Conservation (phyloP, 805 yeast species). For the Clavispora fructus region DNA sequence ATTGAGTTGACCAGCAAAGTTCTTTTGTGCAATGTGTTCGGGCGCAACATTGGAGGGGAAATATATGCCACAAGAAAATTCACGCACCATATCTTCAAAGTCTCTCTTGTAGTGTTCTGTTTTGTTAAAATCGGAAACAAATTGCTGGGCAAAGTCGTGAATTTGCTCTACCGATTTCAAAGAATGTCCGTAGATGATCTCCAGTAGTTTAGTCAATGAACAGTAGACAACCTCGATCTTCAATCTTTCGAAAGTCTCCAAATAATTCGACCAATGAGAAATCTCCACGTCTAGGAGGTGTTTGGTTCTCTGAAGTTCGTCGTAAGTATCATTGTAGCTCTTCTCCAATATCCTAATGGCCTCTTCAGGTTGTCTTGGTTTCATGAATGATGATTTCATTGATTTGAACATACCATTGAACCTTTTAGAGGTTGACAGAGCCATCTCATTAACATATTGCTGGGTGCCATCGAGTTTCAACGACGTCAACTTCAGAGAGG, state of each 20-base stretch:
- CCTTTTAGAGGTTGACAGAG: slow-evolving; percentile 22
- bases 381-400: slow-evolving; percentile 26
- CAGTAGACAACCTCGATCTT: slow-evolving; percentile 31
- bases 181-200: slow-evolving; percentile 24
- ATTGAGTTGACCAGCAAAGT: slow-evolving; percentile 21
- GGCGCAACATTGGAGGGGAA: slow-evolving; percentile 33
- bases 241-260: slow-evolving; percentile 31
- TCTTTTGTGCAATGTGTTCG: slow-evolving; percentile 17
- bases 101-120: slow-evolving; percentile 20
- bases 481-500: neutral
- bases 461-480: slow-evolving; percentile 10
- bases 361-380: slow-evolving; percentile 24
- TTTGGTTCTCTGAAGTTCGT: slow-evolving; percentile 26
- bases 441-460: slow-evolving; percentile 17
- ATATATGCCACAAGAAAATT: slow-evolving; percentile 35
- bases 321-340: slow-evolving; percentile 30
- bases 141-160: slow-evolving; percentile 19
- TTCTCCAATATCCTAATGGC: slow-evolving; percentile 22
- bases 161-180: slow-evolving; percentile 20
- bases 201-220: slow-evolving; percentile 30
- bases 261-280: slow-evolving; percentile 12
- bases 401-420: slow-evolving; percentile 30
- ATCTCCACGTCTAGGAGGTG: slow-evolving; percentile 29
- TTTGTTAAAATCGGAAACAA: slow-evolving; percentile 16
- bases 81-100: slow-evolving; percentile 17